These are phyloP conservation scores for Candida ponderosae DNA, from an alignment of 805 yeast species.

Conservation along the genomic window DNA sequence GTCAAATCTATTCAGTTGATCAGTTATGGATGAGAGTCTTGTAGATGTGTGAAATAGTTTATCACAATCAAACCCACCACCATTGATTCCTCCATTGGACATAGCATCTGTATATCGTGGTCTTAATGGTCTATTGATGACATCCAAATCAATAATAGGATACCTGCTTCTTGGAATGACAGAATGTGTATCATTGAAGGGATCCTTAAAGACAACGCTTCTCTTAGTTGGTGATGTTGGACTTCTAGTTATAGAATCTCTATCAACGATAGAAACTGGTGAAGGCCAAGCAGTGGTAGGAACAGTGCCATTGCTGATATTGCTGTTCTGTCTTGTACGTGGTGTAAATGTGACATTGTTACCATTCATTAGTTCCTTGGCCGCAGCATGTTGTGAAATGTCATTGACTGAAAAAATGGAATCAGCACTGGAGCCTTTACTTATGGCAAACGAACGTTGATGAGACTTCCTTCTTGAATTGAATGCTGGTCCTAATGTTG, in stretches of 20 bases:
- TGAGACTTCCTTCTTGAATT: background rate
- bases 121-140: conserved; percentile 6
- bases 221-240: no score
- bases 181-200: background rate
- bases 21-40: no score
- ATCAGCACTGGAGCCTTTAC: conserved; percentile 1
- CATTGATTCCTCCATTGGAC: no score
- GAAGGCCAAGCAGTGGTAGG: no score
- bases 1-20: no score
- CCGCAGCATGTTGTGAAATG: background rate
- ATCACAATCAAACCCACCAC: no score
- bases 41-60: no score
- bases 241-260: no score
- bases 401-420: background rate
- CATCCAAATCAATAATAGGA: conserved; percentile 13
- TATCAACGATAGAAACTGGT: no score
- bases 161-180: no score
- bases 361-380: background rate
- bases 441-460: background rate
- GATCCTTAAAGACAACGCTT: background rate
- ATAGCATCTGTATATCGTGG: conserved; percentile 2
- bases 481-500: background rate
- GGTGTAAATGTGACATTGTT: background rate
- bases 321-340: background rate
- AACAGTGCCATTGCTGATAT: no score